Evolutionary conservation across 495 filamentous ascomycete genomes (phyloP).

Genomic region (Xylaria intraflava): DNA sequence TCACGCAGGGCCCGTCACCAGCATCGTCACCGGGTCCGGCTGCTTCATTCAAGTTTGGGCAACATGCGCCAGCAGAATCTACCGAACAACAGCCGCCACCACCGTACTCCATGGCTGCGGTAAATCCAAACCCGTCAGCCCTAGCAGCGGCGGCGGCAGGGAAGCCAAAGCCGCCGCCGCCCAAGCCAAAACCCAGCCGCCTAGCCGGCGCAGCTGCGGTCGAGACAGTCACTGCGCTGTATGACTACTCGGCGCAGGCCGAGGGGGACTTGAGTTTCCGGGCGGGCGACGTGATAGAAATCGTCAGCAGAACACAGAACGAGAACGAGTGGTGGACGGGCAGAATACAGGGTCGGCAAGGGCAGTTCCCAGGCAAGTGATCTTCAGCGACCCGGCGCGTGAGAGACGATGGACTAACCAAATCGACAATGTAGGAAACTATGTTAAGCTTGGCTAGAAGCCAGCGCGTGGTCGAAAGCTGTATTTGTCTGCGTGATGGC

Average conservation of each 20-base stretch:
- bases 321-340: slow-evolving; percentile 98
- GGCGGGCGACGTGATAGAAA: slow-evolving; percentile 86
- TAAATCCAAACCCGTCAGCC: slow-evolving; percentile 16
- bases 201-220: slow-evolving; percentile 56
- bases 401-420: slow-evolving; percentile 8
- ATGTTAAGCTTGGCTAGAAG: slow-evolving; percentile 24
- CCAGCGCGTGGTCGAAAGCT: neutral
- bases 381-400: neutral
- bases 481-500: neutral
- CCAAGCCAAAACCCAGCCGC: slow-evolving; percentile 78
- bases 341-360: slow-evolving; percentile 64
- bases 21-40: slow-evolving; percentile 3
- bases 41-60: slow-evolving; percentile 19
- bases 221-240: slow-evolving; percentile 78
- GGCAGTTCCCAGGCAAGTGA: slow-evolving; percentile 87
- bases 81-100: slow-evolving; percentile 37
- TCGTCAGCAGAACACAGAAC: slow-evolving; percentile 69
- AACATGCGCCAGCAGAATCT: slow-evolving; percentile 18
- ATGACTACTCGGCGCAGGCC: slow-evolving; percentile 94
- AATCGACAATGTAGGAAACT: slow-evolving; percentile 16
- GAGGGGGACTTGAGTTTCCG: slow-evolving; percentile 91
- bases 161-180: slow-evolving; percentile 79
- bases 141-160: slow-evolving; percentile 68
- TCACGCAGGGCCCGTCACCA: slow-evolving; percentile 34
- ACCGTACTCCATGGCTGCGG: slow-evolving; percentile 56